A percentile compares a stretch with the other conserved stretches of the same genome.
Conservation (phyloP, 305 asterid species). For the Stenogyne calaminthoides region DNA sequence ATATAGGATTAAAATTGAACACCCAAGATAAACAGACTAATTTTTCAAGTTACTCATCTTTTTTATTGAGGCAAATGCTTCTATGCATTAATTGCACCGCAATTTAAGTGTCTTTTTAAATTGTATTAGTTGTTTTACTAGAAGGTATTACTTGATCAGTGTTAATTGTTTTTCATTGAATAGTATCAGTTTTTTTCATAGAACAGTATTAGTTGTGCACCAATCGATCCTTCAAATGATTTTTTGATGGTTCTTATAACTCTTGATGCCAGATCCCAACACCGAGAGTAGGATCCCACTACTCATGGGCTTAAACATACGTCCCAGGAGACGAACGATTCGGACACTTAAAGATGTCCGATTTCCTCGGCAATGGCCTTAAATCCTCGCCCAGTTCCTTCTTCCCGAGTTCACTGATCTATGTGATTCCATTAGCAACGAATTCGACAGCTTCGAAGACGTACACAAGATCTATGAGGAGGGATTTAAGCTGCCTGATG, state of each 20-base stretch:
- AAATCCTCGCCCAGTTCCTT: constrained; percentile 58
- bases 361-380: constrained; percentile 54
- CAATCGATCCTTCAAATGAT: not conserved
- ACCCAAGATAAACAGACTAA: not conserved
- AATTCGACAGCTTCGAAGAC: constrained; percentile 60
- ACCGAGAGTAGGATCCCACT: constrained; percentile 61
- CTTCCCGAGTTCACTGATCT: constrained; percentile 51
- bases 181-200: no score
- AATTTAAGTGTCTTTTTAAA: no score
- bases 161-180: no score
- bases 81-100: no score
- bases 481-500: constrained; percentile 60
- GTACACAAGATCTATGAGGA: constrained; percentile 53
- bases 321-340: constrained; percentile 82
- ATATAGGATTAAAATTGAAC: no score
- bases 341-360: constrained; percentile 71
- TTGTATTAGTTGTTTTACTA: no score
- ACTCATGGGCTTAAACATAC: constrained; percentile 50
- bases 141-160: no score
- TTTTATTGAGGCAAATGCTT: not conserved
- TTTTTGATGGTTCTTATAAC: not conserved
- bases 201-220: no score
- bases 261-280: constrained; percentile 43
- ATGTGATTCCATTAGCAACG: constrained; percentile 45
- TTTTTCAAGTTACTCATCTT: not conserved